These are phyloP conservation scores for Mycena galericulata DNA, from an alignment of 768 basidiomycete genomes.

Conservation along the genomic window DNA sequence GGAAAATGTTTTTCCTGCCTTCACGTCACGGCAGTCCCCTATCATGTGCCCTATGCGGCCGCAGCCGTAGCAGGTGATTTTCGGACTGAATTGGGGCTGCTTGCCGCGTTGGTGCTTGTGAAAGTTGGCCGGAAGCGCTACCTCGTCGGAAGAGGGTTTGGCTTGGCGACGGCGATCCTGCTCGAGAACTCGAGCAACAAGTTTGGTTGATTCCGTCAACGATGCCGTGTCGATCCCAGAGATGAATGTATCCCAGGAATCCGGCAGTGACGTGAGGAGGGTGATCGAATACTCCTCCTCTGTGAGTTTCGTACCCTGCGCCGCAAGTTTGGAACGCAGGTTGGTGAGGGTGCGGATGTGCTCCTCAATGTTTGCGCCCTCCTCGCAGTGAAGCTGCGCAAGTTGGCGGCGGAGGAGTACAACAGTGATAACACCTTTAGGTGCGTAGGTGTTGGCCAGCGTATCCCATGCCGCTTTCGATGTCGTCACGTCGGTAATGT, in stretches of 20 bases:
- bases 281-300: slow-evolving; percentile 32
- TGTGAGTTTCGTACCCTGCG: slow-evolving; percentile 34
- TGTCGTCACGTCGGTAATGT: slow-evolving; percentile 7
- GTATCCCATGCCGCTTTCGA: slow-evolving; percentile 42
- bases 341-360: slow-evolving; percentile 44
- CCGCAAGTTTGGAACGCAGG: slow-evolving; percentile 38
- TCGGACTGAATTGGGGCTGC: not conserved
- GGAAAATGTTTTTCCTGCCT: slow-evolving; percentile 15
- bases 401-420: slow-evolving; percentile 10
- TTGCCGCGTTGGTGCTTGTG: slow-evolving; percentile 1
- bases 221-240: slow-evolving; percentile 34
- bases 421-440: slow-evolving; percentile 7
- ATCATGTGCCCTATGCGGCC: slow-evolving; percentile 7
- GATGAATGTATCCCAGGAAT: slow-evolving; percentile 46
- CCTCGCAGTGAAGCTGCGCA: not conserved
- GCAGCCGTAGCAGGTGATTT: slow-evolving; percentile 6
- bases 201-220: slow-evolving; percentile 29
- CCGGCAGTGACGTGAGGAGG: not conserved
- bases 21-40: slow-evolving; percentile 5
- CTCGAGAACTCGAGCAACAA: slow-evolving; percentile 40
- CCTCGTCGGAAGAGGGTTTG: slow-evolving; percentile 13
- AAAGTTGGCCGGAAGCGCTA: slow-evolving; percentile 4
- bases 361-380: slow-evolving; percentile 37
- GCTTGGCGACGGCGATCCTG: slow-evolving; percentile 31
- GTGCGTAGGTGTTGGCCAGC: slow-evolving; percentile 42